These are phyloP conservation scores for Selaginella moellendorffii DNA, from an alignment of 75 land plant genomes.

Conservation along the genomic window DNA sequence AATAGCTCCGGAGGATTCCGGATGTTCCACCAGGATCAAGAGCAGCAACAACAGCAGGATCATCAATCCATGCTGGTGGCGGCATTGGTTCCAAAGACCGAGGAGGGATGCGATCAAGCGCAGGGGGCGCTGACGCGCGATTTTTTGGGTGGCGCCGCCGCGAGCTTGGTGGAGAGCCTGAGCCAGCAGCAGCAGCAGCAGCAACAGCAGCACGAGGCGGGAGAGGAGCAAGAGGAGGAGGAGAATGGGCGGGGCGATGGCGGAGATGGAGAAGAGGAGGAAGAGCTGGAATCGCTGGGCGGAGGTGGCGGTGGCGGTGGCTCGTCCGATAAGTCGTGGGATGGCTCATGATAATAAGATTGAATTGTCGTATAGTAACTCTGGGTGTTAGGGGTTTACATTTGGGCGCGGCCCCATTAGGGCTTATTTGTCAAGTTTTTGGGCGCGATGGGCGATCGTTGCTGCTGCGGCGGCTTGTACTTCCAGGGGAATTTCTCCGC, in stretches of 20 bases:
- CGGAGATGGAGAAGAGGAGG: not conserved
- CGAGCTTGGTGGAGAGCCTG: not conserved
- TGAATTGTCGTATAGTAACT: too few relatives aligned
- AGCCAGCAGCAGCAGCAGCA: conserved; percentile 11
- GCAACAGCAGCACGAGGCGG: conserved; percentile 11
- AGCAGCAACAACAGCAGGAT: not conserved
- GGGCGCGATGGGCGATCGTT: not conserved
- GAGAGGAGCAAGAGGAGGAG: conserved; percentile 29
- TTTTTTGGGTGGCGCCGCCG: not conserved
- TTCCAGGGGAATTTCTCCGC: conserved; percentile 23
- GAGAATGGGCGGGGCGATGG: conserved; percentile 4
- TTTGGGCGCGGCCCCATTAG: too few relatives aligned
- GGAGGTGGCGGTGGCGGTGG: too few relatives aligned
- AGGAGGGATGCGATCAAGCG: not conserved
- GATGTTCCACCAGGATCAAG: not conserved
- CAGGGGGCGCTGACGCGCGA: not conserved
- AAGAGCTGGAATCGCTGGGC: too few relatives aligned
- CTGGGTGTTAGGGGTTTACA: too few relatives aligned
- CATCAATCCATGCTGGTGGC: too few relatives aligned
- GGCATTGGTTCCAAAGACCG: not conserved
- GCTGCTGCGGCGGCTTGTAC: conserved; percentile 6
- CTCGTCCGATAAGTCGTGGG: not conserved
- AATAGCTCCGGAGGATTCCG: not conserved
- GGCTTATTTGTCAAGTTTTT: too few relatives aligned
- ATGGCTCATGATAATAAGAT: not conserved